Evolutionary conservation across 257 asterid genomes (phyloP).

Genomic region (Solanum neorickii): DNA sequence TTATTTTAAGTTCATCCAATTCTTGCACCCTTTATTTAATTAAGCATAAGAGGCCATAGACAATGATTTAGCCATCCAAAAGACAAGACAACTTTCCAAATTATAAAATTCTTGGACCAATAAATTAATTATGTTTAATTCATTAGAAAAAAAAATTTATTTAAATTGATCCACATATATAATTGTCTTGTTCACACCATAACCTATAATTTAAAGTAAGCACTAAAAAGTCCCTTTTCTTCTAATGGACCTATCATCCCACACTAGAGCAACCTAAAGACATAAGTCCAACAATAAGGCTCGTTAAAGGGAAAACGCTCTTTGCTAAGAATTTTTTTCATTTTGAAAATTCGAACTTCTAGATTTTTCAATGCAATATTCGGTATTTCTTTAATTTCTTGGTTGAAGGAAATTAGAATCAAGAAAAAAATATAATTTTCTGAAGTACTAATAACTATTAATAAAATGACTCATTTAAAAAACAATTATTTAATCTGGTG

Average conservation of each 20-base stretch:
- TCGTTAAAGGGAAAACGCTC: fast-evolving
- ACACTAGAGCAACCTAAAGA: neutral
- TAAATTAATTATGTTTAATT: neutral
- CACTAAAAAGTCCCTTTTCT: neutral
- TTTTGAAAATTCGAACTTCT: fast-evolving
- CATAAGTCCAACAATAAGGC: neutral
- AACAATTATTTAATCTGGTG: neutral
- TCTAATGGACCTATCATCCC: neutral
- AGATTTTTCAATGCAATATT: neutral
- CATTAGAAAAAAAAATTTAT: neutral
- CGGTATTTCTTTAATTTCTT: no score
- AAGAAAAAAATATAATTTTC: neutral
- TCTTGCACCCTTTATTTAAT: neutral
- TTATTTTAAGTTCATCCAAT: neutral
- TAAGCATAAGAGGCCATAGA: neutral
- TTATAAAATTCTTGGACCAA: neutral
- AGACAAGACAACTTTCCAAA: neutral
- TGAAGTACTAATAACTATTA: neutral
- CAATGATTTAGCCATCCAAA: neutral
- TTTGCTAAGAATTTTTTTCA: fast-evolving
- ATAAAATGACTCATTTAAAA: neutral
- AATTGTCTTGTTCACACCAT: neutral
- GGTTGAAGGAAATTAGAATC: neutral
- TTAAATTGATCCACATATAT: neutral
- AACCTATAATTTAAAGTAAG: neutral